A percentile compares a stretch with the other conserved stretches of the same genome.
These are phyloP conservation scores for Pythium oligandrum DNA, from an alignment of 352 stramenopile genomes.

Conservation along the genomic window DNA sequence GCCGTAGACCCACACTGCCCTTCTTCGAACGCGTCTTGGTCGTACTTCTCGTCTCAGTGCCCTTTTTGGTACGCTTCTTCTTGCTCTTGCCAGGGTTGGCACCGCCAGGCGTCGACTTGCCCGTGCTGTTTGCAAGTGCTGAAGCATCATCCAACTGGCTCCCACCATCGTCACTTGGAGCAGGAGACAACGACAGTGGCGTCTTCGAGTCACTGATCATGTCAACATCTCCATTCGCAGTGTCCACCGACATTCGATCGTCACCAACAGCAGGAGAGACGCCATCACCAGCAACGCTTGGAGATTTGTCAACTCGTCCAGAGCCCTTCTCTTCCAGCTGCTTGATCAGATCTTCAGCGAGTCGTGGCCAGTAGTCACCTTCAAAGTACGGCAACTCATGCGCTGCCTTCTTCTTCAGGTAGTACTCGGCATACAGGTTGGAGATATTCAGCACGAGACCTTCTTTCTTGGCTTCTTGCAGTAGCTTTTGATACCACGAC, in stretches of 20 bases:
- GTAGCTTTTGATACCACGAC: conserved; percentile 84
- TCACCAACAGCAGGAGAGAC: not conserved
- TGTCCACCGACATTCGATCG: not conserved
- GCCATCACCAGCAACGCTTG: conserved; percentile 6
- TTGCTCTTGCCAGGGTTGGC: conserved; percentile 40
- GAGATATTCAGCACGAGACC: conserved; percentile 77
- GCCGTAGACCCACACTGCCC: conserved; percentile 25
- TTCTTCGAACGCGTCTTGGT: conserved; percentile 74
- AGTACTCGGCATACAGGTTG: conserved; percentile 85
- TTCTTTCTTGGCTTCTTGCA: conserved; percentile 78
- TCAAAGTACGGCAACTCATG: conserved; percentile 98
- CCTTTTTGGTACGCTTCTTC: conserved; percentile 79
- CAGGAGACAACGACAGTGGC: conserved; percentile 43
- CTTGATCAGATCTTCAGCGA: conserved; percentile 99
- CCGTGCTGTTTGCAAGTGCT: conserved; percentile 10
- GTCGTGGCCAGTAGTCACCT: conserved; percentile 97
- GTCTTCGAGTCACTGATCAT: conserved; percentile 25
- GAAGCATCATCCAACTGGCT: conserved; percentile 1
- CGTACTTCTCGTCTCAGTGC: conserved; percentile 60
- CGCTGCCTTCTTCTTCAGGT: conserved; percentile 83
- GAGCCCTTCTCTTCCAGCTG: conserved; percentile 93
- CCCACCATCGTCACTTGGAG: conserved; percentile 45
- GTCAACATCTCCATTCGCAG: conserved; percentile 9
- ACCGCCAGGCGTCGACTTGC: conserved; percentile 10
- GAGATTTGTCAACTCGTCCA: conserved; percentile 18